Base-by-base conservation (phyloP, 163 green algal genomes). In the Chlamydomonas reinhardtii region DNA sequence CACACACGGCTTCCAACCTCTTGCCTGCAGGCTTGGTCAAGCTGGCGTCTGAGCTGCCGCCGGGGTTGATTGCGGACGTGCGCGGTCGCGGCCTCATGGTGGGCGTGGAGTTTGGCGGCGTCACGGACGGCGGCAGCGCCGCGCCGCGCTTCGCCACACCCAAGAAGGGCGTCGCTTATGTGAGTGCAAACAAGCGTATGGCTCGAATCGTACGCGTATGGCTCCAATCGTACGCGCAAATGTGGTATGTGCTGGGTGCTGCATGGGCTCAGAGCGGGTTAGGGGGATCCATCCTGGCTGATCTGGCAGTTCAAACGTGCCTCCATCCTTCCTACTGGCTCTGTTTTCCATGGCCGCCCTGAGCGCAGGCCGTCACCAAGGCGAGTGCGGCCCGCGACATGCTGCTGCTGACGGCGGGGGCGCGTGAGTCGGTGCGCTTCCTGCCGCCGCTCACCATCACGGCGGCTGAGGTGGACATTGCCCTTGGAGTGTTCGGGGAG, bases 81-180 rank as follows among this genome's bases (percentile, higher is more conserved):
- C 89, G 96, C 15, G 96, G 95, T 11, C 88, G 94, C 2, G 96
- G 96, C 4, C 91, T 98, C 31, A 98, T 98, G 96, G 91, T 97
- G 37, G 96, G 93, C 1, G 76, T 94, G 2, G 96, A 98, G 90
- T 95, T 98, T 78, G 94, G 93, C 12, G 88, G 75, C 31, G 34
- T n/a, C 0, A 83, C 81, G 35, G 89, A 91, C 32, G 84, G 89
- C 43, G 32, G 35, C 3, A 68, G 77, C 65, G 65, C 43, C 5
- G 48, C 32, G 15, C 68, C 69, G 20, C 79, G 79, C 52, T 48
- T 64, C 37, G 61, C 27, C 11, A 73, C 72, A 0, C 32, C 85
- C 0, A 3, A 35, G 27, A 84, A 86, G 34, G 86, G 89, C 59
- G 39, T 91, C 1, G 89, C 86, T 24, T 87, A 83, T 77, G 86